Percentiles rank a stretch among this genome's conserved stretches.
Evolutionary conservation across 2,329 filamentous ascomycete species (phyloP).

Genomic region (Alternaria novae-zelandiae): DNA sequence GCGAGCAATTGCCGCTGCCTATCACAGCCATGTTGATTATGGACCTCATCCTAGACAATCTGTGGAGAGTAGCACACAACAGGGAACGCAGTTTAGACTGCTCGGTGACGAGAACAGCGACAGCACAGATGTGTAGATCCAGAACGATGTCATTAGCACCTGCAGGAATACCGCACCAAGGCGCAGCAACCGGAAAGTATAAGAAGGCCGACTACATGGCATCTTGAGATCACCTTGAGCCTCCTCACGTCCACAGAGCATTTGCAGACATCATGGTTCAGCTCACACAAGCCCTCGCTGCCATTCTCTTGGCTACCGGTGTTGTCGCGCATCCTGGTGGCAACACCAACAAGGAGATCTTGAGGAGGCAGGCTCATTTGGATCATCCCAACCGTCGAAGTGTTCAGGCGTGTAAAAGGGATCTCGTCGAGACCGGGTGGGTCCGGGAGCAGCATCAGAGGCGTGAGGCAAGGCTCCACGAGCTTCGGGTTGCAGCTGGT

Average conservation of each 20-base stretch:
- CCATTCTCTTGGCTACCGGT: slow-evolving; percentile 32
- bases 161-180: slow-evolving; percentile 14
- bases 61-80: slow-evolving; percentile 19
- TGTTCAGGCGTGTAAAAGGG: slow-evolving; percentile 43
- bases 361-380: slow-evolving; percentile 39
- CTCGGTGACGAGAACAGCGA: slow-evolving; percentile 3
- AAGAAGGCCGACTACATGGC: slow-evolving; percentile 19
- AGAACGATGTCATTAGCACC: slow-evolving; percentile 17
- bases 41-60: slow-evolving; percentile 18
- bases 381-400: slow-evolving; percentile 49
- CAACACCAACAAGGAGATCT: slow-evolving; percentile 42
- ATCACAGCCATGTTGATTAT: slow-evolving; percentile 24
- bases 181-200: slow-evolving; percentile 20
- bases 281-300: slow-evolving; percentile 29
- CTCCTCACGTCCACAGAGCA: not conserved
- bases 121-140: slow-evolving; percentile 12
- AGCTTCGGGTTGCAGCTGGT: slow-evolving; percentile 47
- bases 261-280: slow-evolving; percentile 32
- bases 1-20: slow-evolving; percentile 23
- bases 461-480: slow-evolving; percentile 46
- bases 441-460: slow-evolving; percentile 46
- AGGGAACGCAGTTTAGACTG: slow-evolving; percentile 6
- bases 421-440: slow-evolving; percentile 41
- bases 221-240: not conserved
- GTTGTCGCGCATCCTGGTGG: slow-evolving; percentile 50